These are phyloP conservation scores for Boechera divaricarpa DNA, from an alignment of 345 rosid genomes.

Conservation along the genomic window DNA sequence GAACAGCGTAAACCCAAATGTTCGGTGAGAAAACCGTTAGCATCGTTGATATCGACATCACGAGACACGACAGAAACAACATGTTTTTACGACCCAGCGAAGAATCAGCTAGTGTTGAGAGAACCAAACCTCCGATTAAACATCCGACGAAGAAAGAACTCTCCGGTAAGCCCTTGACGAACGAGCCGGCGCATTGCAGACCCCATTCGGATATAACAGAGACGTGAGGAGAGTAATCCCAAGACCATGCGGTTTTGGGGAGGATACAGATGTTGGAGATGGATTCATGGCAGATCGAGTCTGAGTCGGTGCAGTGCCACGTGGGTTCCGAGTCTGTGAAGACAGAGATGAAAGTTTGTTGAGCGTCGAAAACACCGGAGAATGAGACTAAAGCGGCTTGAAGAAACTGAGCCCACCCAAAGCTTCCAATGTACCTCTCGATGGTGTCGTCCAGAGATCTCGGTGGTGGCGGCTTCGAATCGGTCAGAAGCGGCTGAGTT, in stretches of 20 bases:
- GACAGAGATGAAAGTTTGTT: constrained; percentile 66
- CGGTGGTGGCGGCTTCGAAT: constrained; percentile 29
- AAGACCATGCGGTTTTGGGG: constrained; percentile 54
- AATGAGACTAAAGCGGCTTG: constrained; percentile 63
- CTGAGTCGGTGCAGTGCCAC: constrained; percentile 55
- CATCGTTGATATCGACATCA: constrained; percentile 54
- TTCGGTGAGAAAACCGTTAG: constrained; percentile 51
- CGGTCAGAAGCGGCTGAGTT: constrained; percentile 40
- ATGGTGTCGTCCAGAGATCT: constrained; percentile 45
- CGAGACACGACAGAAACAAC: constrained; percentile 51
- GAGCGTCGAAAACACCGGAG: constrained; percentile 64
- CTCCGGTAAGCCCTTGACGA: constrained; percentile 62
- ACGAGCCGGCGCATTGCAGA: constrained; percentile 55
- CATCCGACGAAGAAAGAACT: constrained; percentile 68
- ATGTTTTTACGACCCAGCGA: constrained; percentile 65
- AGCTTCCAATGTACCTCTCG: constrained; percentile 39
- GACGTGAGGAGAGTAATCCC: constrained; percentile 48
- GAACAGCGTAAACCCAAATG: constrained; percentile 52
- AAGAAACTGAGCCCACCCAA: constrained; percentile 51
- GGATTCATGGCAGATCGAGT: constrained; percentile 35
- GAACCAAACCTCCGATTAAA: constrained; percentile 57
- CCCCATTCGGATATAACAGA: constrained; percentile 64
- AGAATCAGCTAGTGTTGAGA: constrained; percentile 62
- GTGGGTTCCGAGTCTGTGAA: constrained; percentile 62
- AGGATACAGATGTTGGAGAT: constrained; percentile 51